Percentiles rank a stretch among this genome's conserved stretches.
phyloP scores from a whole-genome alignment of 257 asterid species.

The Solanum dulcamara region DNA sequence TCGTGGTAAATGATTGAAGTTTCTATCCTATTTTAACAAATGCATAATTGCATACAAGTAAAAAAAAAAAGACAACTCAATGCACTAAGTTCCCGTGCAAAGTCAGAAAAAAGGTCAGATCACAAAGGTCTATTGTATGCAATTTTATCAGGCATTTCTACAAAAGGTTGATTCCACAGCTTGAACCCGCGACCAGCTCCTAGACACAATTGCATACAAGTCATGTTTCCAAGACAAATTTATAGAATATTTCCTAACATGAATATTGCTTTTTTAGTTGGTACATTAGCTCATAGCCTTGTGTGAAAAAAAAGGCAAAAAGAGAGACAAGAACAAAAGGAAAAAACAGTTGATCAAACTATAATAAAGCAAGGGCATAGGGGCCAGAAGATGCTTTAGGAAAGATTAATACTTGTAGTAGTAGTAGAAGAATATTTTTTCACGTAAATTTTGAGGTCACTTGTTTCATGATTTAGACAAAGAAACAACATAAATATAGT shows the following conservation, averaged over 20 bases:
- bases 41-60: neutral
- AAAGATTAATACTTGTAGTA: neutral
- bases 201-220: neutral
- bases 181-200: neutral
- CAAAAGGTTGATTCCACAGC: fast-evolving
- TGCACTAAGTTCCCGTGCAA: fast-evolving
- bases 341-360: neutral
- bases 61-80: neutral
- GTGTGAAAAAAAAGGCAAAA: neutral
- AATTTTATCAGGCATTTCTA: neutral
- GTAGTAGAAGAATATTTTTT: neutral
- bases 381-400: neutral
- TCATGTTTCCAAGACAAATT: neutral
- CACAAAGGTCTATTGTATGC: neutral
- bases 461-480: constrained; percentile 6
- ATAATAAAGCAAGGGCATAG: neutral
- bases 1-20: neutral
- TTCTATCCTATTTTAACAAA: neutral
- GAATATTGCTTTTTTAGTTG: neutral
- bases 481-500: neutral
- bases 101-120: no score
- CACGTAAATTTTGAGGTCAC: neutral
- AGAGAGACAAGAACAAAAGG: neutral
- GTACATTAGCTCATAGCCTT: neutral
- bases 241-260: neutral